Evolutionary conservation across 306 rosid genomes (phyloP).

Genomic region (Leucaena leucocephala): DNA sequence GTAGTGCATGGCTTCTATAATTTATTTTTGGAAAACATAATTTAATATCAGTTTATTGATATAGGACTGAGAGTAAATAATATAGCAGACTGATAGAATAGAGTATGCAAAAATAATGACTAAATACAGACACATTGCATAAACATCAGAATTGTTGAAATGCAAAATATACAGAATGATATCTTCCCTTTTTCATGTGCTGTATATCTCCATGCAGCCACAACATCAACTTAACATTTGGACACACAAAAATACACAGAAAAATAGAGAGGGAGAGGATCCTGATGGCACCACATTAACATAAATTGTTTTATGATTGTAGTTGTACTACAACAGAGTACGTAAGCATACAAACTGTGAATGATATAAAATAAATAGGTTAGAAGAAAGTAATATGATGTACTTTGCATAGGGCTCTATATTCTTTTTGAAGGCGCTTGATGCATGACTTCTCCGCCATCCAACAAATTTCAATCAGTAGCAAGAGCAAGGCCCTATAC

Average conservation of each 20-base stretch:
- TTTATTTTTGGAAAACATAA: background rate
- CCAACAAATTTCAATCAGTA: slow-evolving; percentile 37
- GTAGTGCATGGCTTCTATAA: background rate
- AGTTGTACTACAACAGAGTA: background rate
- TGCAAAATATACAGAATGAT: slow-evolving; percentile 18
- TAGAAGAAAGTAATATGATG: slow-evolving; percentile 29
- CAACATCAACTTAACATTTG: slow-evolving; percentile 29
- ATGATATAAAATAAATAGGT: slow-evolving; percentile 10
- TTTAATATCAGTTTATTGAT: slow-evolving; percentile 13
- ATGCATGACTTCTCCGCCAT: slow-evolving; percentile 95
- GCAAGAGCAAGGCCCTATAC: slow-evolving; percentile 36
- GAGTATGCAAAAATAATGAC: slow-evolving; percentile 14
- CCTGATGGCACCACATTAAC: background rate
- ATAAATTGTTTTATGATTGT: background rate
- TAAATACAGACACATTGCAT: slow-evolving; percentile 9
- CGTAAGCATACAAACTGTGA: slow-evolving; percentile 6
- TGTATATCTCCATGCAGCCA: slow-evolving; percentile 13
- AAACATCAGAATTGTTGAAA: slow-evolving; percentile 8
- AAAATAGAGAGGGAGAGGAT: background rate
- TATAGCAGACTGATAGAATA: slow-evolving; percentile 11
- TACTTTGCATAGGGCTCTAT: slow-evolving; percentile 98
- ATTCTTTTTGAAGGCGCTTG: slow-evolving; percentile 98
- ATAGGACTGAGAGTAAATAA: slow-evolving; percentile 14
- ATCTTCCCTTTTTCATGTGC: slow-evolving; percentile 19
- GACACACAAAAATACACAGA: slow-evolving; percentile 13